Evolutionary conservation across 129 eudicot species (phyloP).

Genomic region (Tanacetum coccineum): DNA sequence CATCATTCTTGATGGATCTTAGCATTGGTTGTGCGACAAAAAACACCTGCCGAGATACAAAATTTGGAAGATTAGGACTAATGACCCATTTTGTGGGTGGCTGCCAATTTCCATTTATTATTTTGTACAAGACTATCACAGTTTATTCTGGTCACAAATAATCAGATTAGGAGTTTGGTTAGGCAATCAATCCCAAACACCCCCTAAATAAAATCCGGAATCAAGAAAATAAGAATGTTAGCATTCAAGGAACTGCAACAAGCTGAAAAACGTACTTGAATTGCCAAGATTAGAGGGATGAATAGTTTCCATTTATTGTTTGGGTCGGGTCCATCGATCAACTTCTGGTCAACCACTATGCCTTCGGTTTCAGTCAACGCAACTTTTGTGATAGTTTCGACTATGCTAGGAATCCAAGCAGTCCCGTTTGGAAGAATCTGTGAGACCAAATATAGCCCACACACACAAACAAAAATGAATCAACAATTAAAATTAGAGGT

Average conservation of each 20-base stretch:
- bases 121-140: too few species aligned
- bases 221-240: background rate
- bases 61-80: background rate
- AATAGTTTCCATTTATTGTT: constrained; percentile 57
- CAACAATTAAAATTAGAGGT: background rate
- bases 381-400: constrained; percentile 58
- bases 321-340: constrained; percentile 87
- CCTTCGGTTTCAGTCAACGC: constrained; percentile 56
- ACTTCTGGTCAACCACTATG: constrained; percentile 67
- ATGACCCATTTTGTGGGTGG: background rate
- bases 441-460: constrained; percentile 4
- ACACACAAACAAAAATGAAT: background rate
- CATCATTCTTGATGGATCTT: constrained; percentile 47
- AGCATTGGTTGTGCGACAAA: constrained; percentile 45
- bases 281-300: constrained; percentile 58
- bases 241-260: background rate
- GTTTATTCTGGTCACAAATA: too few species aligned
- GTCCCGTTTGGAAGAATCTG: constrained; percentile 79
- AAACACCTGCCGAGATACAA: constrained; percentile 45
- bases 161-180: background rate
- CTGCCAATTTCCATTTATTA: too few species aligned
- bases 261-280: constrained; percentile 49
- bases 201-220: background rate
- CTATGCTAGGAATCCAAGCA: constrained; percentile 75
- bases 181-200: background rate